Percentiles rank a stretch among this genome's conserved stretches.
phyloP scores from a whole-genome alignment of 2,329 filamentous ascomycete genomes.

The Sphaerostilbella broomeana region DNA sequence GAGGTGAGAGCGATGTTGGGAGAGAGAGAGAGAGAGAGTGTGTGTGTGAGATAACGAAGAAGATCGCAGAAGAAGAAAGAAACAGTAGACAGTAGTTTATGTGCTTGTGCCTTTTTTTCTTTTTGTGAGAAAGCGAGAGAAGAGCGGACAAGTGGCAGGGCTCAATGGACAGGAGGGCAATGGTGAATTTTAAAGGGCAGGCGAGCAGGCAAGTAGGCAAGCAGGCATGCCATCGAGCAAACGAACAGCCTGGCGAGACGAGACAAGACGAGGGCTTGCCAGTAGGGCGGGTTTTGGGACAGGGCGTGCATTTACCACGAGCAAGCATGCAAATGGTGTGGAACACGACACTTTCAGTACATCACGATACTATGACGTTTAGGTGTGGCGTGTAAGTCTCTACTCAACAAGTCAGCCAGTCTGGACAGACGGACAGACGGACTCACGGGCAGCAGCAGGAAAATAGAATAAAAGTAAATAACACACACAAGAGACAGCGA shows the following conservation, averaged over 20 bases:
- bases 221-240: background rate
- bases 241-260: background rate
- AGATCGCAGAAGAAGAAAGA: conserved; percentile 5
- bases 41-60: conserved; percentile 4
- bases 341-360: no score
- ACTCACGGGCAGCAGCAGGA: no score
- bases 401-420: no score
- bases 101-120: background rate
- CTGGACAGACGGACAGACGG: no score
- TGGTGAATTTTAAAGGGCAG: conserved; percentile 9
- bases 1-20: background rate
- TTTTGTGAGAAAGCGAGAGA: conserved; percentile 4
- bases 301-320: no score
- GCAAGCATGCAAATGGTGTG: no score
- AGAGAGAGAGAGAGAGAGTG: background rate
- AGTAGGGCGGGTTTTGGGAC: conserved; percentile 9
- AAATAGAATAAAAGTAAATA: no score
- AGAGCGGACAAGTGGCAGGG: background rate
- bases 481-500: no score
- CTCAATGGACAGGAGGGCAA: conserved; percentile 1
- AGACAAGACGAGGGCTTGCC: conserved; percentile 3
- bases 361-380: no score
- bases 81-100: background rate
- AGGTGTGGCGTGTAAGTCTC: no score
- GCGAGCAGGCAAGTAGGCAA: conserved; percentile 1